phyloP scores from a whole-genome alignment of 1,284 basidiomycete genomes.

The Ceratobasidium sp. region DNA sequence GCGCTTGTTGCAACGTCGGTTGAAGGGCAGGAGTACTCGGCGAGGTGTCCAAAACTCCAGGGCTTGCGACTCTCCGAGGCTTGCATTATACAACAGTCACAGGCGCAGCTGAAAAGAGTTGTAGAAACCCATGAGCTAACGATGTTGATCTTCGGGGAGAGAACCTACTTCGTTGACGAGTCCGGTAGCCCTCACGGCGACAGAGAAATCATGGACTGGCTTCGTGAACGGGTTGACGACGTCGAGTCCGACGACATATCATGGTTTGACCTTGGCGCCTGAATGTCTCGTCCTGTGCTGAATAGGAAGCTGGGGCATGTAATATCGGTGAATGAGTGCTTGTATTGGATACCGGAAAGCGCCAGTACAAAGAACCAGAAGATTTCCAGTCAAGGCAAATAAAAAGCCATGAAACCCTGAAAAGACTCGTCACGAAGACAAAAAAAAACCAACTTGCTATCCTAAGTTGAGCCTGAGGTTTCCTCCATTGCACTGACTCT shows the following conservation, averaged over 20 bases:
- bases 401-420: too few relatives aligned
- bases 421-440: too few relatives aligned
- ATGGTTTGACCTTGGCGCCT: background rate
- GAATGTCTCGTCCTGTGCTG: background rate
- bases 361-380: too few relatives aligned
- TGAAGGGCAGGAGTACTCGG: background rate
- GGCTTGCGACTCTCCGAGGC: background rate
- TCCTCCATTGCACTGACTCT: too few relatives aligned
- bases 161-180: slow-evolving; percentile 3
- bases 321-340: too few relatives aligned
- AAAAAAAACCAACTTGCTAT: too few relatives aligned
- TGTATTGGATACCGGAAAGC: too few relatives aligned
- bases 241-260: background rate
- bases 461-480: too few relatives aligned
- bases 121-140: background rate
- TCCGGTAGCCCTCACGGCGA: background rate
- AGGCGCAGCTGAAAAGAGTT: background rate
- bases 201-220: background rate
- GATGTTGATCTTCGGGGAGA: background rate
- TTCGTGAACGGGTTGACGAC: background rate
- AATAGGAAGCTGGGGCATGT: too few relatives aligned
- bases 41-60: slow-evolving; percentile 11
- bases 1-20: background rate
- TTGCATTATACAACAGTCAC: background rate
- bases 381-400: too few relatives aligned